phyloP scores from a whole-genome alignment of 768 basidiomycete species.

The Xerocomellus chrysenteron region DNA sequence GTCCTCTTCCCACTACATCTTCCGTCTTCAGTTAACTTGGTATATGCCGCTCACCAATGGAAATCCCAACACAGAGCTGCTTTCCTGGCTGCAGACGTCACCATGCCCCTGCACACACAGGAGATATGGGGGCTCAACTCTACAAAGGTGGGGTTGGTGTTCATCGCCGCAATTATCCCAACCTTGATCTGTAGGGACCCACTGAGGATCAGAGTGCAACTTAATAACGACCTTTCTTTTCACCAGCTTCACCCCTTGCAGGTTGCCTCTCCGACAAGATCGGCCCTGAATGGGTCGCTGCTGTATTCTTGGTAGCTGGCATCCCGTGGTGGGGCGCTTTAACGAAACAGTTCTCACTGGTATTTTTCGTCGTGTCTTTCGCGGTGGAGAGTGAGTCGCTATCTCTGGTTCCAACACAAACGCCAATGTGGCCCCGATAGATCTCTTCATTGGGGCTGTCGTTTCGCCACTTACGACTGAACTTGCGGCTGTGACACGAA shows the following conservation, averaged over 20 bases:
- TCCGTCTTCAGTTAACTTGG: neutral
- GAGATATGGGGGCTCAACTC: neutral
- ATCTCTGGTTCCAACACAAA: neutral
- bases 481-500: neutral
- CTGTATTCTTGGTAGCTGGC: neutral
- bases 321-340: neutral
- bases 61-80: neutral
- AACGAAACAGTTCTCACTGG: neutral
- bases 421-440: neutral
- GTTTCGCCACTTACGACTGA: neutral
- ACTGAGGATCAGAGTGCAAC: too few relatives aligned
- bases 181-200: neutral
- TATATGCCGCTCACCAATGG: neutral
- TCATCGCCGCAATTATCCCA: neutral
- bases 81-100: neutral
- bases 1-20: neutral
- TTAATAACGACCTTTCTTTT: neutral
- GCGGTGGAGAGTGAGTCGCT: neutral
- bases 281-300: neutral
- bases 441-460: neutral
- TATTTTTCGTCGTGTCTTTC: neutral
- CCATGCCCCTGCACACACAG: neutral
- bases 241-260: neutral
- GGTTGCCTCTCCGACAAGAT: neutral
- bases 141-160: neutral